Base-by-base conservation (phyloP, 352 stramenopile species). In the Phytophthora rubi region DNA sequence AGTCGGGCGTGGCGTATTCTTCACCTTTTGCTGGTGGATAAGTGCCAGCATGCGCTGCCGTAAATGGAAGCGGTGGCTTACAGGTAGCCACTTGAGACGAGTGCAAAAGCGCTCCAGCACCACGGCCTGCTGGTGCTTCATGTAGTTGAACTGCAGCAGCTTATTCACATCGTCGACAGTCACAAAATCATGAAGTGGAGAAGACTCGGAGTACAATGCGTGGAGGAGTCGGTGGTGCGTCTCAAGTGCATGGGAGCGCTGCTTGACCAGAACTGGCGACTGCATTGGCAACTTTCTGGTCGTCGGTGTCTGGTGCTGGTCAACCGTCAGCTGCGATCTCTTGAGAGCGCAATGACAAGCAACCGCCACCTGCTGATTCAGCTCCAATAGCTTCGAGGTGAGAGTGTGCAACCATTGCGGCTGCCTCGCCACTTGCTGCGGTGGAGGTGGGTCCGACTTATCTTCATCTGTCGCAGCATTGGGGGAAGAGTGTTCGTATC, bases 11-110 rank as follows among this genome's bases (percentile, higher is more conserved):
- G 68, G 56, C 1, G 45, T 70, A 26, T 73, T 73, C 52, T 78
- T 81, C 10, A 48, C 21, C 33, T 74, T 75, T 30, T 85, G 74
- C 9, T 82, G 69, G 45, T 90, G 73, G 6, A 64, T 53, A 9
- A 90, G 60, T 28, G 73, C 67, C 30, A 87, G 60, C 82, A 85
- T 87, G 12, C 82, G 82, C 53, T 87, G 79, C 6, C 75, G 76
- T 15, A 90, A 32, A 65, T 87, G 79, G 48, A 78, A 86, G 6
- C 75, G 76, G 59, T 90, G 78, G n/a, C 80, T 88, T 37, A 64
- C 67, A n/a, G 67, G 70, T 44, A 90, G 53, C 76, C 79, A 88
- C 45, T 73, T 79, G 8, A 87, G 60, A 1, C 78, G 73, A 13
- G 71, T 30, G 15, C 80, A 79, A 37, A 90, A 73, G 4, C 80